Evolutionary conservation across 768 basidiomycete genomes (phyloP).

Genomic region (Piloderma croceum): DNA sequence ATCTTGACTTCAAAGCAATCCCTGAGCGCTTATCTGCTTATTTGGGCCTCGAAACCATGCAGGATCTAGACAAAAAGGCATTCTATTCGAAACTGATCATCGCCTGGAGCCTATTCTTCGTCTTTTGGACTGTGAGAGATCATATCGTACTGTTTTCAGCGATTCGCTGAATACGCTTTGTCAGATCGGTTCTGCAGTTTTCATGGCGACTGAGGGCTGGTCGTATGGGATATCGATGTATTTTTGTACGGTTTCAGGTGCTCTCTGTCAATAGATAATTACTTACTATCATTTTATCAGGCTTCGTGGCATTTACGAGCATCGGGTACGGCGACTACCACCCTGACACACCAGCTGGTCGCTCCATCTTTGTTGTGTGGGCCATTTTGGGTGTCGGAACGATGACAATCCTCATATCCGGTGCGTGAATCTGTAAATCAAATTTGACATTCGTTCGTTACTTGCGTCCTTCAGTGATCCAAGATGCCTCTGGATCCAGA

Average conservation of each 20-base stretch:
- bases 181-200: slow-evolving; percentile 65
- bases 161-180: background rate
- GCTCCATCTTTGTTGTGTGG: slow-evolving; percentile 75
- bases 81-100: slow-evolving; percentile 51
- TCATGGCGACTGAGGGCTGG: slow-evolving; percentile 68
- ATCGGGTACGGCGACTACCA: slow-evolving; percentile 70
- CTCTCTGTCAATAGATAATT: background rate
- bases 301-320: slow-evolving; percentile 68
- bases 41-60: too few relatives aligned
- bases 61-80: slow-evolving; percentile 47
- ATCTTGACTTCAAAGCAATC: too few relatives aligned
- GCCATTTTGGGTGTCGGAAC: slow-evolving; percentile 70
- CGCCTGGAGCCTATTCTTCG: slow-evolving; percentile 55
- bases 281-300: slow-evolving; percentile 26
- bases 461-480: slow-evolving; percentile 44
- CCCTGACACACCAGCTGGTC: slow-evolving; percentile 61
- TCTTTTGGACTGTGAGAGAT: slow-evolving; percentile 80
- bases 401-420: slow-evolving; percentile 70
- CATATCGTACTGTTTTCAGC: background rate
- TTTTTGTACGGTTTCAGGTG: slow-evolving; percentile 49
- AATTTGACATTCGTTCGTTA: background rate
- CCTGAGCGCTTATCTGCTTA: too few relatives aligned
- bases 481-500: slow-evolving; percentile 60
- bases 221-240: slow-evolving; percentile 57
- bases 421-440: slow-evolving; percentile 29